Conservation (phyloP, 352 stramenopile genomes). For the Pythium rishiriense region DNA sequence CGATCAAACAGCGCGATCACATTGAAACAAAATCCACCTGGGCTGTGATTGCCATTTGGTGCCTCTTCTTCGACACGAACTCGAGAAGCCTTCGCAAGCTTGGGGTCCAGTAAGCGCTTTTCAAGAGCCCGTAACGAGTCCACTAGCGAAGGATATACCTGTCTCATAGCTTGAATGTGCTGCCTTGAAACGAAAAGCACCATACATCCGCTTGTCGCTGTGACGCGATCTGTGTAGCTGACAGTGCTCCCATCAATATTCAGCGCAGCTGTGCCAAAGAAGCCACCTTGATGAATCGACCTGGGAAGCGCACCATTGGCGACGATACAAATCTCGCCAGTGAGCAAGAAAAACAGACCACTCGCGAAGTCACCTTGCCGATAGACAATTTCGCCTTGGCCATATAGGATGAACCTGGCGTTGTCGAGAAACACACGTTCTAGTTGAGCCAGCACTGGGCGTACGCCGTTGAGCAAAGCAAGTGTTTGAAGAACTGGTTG, state of each 20-base stretch:
- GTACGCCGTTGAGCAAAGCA: conserved; percentile 42
- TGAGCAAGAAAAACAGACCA: conserved; percentile 59
- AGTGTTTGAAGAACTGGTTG: conserved; percentile 57
- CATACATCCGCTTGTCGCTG: conserved; percentile 54
- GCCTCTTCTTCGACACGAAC: conserved; percentile 7
- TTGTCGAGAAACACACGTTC: conserved; percentile 65
- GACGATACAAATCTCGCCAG: conserved; percentile 54
- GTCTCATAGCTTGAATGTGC: conserved; percentile 42
- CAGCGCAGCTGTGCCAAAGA: conserved; percentile 53
- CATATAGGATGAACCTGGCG: conserved; percentile 67
- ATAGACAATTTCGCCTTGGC: conserved; percentile 67
- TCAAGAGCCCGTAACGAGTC: conserved; percentile 44
- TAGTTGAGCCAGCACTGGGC: conserved; percentile 45
- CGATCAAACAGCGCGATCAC: conserved; percentile 6
- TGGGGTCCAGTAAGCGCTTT: conserved; percentile 48
- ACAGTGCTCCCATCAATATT: conserved; percentile 35
- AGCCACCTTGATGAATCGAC: conserved; percentile 45
- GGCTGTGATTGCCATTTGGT: not conserved
- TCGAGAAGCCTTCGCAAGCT: conserved; percentile 47
- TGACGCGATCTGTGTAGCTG: conserved; percentile 51
- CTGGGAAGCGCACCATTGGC: conserved; percentile 36
- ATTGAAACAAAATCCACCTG: not conserved
- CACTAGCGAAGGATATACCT: conserved; percentile 33
- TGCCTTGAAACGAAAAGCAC: conserved; percentile 54
- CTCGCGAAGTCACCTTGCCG: conserved; percentile 56